phyloP scores from a whole-genome alignment of 768 basidiomycete species.

The Mycena epipterygia region DNA sequence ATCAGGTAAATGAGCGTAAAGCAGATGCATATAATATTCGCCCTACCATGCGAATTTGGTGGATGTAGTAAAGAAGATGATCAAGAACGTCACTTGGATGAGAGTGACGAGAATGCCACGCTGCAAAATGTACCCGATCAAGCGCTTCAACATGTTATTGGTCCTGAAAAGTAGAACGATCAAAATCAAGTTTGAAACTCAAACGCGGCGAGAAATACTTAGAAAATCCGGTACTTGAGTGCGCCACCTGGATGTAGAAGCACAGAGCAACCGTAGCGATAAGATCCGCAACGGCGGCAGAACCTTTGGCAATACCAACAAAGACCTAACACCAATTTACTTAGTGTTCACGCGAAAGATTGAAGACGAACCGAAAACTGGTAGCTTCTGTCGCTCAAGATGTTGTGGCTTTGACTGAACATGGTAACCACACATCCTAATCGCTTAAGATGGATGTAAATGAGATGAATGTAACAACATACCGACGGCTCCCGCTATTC shows the following conservation, averaged over 20 bases:
- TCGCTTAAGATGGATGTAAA: not conserved
- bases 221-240: not conserved
- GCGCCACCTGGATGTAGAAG: not conserved
- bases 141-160: slow-evolving; percentile 22
- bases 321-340: not conserved
- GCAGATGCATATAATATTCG: not conserved
- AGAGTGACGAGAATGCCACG: slow-evolving; percentile 36
- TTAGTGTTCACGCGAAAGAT: not conserved
- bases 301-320: slow-evolving; percentile 18
- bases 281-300: slow-evolving; percentile 15
- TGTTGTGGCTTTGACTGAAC: slow-evolving; percentile 10
- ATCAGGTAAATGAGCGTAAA: not conserved
- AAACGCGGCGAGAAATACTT: slow-evolving; percentile 1
- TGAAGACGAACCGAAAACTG: slow-evolving; percentile 3
- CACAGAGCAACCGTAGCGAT: slow-evolving; percentile 16
- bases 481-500: slow-evolving; percentile 7
- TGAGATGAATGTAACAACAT: not conserved
- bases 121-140: slow-evolving; percentile 30
- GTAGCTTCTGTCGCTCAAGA: slow-evolving; percentile 14
- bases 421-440: slow-evolving; percentile 11
- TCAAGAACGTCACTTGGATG: slow-evolving; percentile 32
- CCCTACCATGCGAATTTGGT: slow-evolving; percentile 32
- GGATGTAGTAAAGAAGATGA: slow-evolving; percentile 32
- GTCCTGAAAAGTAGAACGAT: slow-evolving; percentile 20
- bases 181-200: not conserved